phyloP scores from a whole-genome alignment of 2,329 filamentous ascomycete genomes.

The Aureobasidium subglaciale region DNA sequence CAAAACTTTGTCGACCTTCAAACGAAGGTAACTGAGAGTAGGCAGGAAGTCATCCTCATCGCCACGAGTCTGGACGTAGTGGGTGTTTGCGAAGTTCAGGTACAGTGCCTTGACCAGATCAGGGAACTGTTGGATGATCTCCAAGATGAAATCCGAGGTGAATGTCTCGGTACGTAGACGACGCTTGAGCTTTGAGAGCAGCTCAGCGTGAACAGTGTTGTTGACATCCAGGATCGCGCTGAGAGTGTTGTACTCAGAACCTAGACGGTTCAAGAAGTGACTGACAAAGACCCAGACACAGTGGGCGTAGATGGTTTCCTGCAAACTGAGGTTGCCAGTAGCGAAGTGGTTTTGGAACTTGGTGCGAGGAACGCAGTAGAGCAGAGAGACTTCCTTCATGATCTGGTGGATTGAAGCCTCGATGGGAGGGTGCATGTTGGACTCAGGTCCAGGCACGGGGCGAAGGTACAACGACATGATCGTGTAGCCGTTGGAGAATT shows the following conservation, averaged over 20 bases:
- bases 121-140: constrained; percentile 91
- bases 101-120: constrained; percentile 81
- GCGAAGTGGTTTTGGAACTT: constrained; percentile 89
- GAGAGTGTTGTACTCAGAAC: constrained; percentile 83
- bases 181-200: constrained; percentile 91
- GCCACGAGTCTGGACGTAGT: constrained; percentile 63
- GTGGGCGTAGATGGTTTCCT: constrained; percentile 96
- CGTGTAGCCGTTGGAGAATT: constrained; percentile 97
- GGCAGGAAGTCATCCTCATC: constrained; percentile 63
- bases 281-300: constrained; percentile 97
- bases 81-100: constrained; percentile 81
- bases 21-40: constrained; percentile 59
- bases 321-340: constrained; percentile 76
- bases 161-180: constrained; percentile 94
- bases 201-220: constrained; percentile 78
- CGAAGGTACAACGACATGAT: constrained; percentile 94
- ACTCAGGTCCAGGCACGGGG: constrained; percentile 54
- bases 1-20: constrained; percentile 66
- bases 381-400: constrained; percentile 92
- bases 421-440: constrained; percentile 63
- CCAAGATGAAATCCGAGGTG: constrained; percentile 93
- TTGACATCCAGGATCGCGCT: constrained; percentile 70
- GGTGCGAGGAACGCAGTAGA: constrained; percentile 98
- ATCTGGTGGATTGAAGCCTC: constrained; percentile 97
- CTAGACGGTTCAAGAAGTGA: constrained; percentile 94